Conservation (phyloP, 129 eudicot species). For the Centrapalus pauciflorus region DNA sequence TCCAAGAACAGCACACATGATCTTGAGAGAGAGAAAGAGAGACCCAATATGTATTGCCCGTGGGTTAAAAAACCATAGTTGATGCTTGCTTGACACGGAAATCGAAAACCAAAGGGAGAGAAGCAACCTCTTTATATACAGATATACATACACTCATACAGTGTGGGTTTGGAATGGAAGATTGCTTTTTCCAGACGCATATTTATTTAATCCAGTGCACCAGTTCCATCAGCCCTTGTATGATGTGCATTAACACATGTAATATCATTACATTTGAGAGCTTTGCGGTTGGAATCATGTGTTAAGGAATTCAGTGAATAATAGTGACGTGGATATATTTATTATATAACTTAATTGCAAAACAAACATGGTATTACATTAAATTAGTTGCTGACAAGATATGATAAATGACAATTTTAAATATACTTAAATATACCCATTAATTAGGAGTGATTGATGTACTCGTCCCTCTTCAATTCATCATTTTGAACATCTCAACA, state of each 20-base stretch:
- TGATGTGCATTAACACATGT: neutral
- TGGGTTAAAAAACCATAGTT: constrained; percentile 42
- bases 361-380: too few relatives aligned
- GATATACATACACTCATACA: neutral
- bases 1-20: neutral
- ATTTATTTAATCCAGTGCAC: neutral
- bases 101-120: constrained; percentile 33
- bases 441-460: too few relatives aligned
- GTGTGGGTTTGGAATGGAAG: constrained; percentile 12
- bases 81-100: constrained; percentile 90
- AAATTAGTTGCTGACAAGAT: too few relatives aligned
- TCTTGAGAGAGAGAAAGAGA: constrained; percentile 6
- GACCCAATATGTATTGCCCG: constrained; percentile 26
- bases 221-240: neutral
- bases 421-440: too few relatives aligned
- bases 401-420: too few relatives aligned
- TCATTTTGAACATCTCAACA: too few relatives aligned
- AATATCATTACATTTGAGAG: neutral
- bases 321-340: too few relatives aligned
- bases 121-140: too few relatives aligned
- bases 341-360: too few relatives aligned
- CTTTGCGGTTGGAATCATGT: neutral
- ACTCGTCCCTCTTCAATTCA: too few relatives aligned
- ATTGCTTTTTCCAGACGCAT: neutral
- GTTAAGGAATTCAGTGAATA: neutral